A percentile compares a stretch with the other conserved stretches of the same genome.
phyloP scores from a whole-genome alignment of 148 eudicot species.

The Vaccinium darrowii region DNA sequence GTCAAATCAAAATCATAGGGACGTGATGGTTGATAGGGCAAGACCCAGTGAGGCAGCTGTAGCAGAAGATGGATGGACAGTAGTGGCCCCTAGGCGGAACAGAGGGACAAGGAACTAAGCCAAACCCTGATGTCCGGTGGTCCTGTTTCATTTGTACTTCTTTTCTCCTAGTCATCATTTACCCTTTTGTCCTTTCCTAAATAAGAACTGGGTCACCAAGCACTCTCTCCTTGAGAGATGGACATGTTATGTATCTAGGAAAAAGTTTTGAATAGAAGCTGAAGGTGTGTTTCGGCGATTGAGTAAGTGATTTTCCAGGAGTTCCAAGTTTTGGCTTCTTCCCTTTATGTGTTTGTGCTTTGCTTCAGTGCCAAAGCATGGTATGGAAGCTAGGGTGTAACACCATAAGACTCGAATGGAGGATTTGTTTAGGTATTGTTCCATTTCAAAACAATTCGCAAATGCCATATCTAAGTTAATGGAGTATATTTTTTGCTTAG shows the following conservation, averaged over 20 bases:
- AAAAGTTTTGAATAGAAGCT: background rate
- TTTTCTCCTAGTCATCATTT: too few relatives aligned
- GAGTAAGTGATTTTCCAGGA: background rate
- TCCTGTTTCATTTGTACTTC: background rate
- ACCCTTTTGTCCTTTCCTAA: background rate
- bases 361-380: background rate
- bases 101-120: slow-evolving; percentile 42
- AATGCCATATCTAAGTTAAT: too few relatives aligned
- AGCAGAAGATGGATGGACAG: slow-evolving; percentile 65
- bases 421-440: too few relatives aligned
- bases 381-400: background rate
- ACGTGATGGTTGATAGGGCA: slow-evolving; percentile 11
- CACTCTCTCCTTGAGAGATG: background rate
- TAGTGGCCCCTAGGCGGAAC: slow-evolving; percentile 44
- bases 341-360: background rate
- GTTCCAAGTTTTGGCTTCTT: background rate
- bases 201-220: too few relatives aligned
- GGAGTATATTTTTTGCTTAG: too few relatives aligned
- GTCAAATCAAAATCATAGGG: slow-evolving; percentile 24
- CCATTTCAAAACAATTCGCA: too few relatives aligned
- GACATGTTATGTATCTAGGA: background rate
- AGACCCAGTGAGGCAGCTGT: slow-evolving; percentile 18
- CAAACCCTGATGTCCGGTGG: background rate
- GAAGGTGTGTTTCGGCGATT: background rate
- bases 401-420: too few relatives aligned